Conservation (phyloP, 495 filamentous ascomycete genomes). For the Apiosordaria backusii region DNA sequence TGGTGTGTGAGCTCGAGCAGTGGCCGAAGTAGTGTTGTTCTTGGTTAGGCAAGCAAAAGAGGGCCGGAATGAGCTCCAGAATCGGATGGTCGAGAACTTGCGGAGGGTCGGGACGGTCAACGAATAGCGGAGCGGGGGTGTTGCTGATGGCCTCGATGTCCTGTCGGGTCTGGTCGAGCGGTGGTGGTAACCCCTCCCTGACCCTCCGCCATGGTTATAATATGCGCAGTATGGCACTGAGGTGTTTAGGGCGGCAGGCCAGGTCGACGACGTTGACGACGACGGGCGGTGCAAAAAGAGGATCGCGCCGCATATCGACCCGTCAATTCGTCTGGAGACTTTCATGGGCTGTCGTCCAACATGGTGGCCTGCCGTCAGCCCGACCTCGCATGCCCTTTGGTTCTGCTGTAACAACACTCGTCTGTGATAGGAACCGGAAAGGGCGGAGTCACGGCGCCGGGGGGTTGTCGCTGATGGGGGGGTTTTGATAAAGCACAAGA, state of each 20-base stretch:
- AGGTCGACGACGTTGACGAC: constrained; percentile 35
- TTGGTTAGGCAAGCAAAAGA: not conserved
- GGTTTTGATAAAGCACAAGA: constrained; percentile 1
- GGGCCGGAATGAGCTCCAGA: constrained; percentile 20
- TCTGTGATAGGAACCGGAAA: not conserved
- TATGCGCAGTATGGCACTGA: not conserved
- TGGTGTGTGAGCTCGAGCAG: not conserved
- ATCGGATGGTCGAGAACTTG: constrained; percentile 9
- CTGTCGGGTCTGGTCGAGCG: not conserved
- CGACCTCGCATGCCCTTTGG: constrained; percentile 30
- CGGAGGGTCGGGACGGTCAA: constrained; percentile 13
- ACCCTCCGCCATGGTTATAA: constrained; percentile 21
- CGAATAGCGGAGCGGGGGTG: constrained; percentile 11
- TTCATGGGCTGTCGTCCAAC: constrained; percentile 51
- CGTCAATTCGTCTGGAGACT: constrained; percentile 50
- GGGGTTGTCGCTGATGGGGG: not conserved
- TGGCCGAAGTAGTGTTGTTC: not conserved
- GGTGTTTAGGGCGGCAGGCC: constrained; percentile 20
- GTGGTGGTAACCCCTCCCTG: constrained; percentile 6
- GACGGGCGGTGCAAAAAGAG: constrained; percentile 39
- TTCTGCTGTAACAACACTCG: constrained; percentile 5
- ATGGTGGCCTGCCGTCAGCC: constrained; percentile 45
- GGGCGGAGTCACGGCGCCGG: not conserved
- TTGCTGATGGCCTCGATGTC: not conserved
- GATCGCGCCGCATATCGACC: constrained; percentile 51